phyloP scores from a whole-genome alignment of 2,329 filamentous ascomycete species.

The Fusarium cicatricum region DNA sequence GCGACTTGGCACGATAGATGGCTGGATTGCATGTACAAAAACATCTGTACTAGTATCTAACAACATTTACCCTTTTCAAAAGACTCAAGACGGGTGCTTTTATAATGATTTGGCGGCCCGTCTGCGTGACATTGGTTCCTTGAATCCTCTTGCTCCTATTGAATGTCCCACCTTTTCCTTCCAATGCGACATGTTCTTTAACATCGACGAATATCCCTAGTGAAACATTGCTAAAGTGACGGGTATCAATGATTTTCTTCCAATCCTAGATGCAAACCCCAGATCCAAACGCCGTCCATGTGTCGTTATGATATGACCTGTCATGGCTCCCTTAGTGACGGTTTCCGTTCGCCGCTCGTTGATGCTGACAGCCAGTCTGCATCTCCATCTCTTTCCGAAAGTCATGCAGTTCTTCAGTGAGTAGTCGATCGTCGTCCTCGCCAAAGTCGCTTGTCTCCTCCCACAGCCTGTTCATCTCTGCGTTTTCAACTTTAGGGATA shows the following conservation, averaged over 20 bases:
- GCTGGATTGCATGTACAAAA: slow-evolving; percentile 51
- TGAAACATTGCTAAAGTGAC: slow-evolving; percentile 22
- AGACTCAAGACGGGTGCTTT: slow-evolving; percentile 27
- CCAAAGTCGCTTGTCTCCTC: slow-evolving; percentile 87
- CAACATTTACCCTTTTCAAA: slow-evolving; percentile 38
- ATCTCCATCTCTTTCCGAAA: slow-evolving; percentile 54
- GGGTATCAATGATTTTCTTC: slow-evolving; percentile 45
- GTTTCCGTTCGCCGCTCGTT: slow-evolving; percentile 45
- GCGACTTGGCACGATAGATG: slow-evolving; percentile 46
- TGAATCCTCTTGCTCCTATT: background rate
- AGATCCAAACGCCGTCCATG: slow-evolving; percentile 44
- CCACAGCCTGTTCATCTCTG: slow-evolving; percentile 83
- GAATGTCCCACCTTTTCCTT: background rate
- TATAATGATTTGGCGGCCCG: slow-evolving; percentile 26
- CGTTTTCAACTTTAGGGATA: slow-evolving; percentile 67
- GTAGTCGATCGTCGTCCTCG: slow-evolving; percentile 83
- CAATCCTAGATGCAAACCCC: slow-evolving; percentile 17
- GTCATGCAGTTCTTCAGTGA: slow-evolving; percentile 74
- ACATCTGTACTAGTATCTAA: slow-evolving; percentile 50
- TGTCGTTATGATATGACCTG: slow-evolving; percentile 5
- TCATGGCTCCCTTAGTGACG: slow-evolving; percentile 29
- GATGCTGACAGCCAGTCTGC: slow-evolving; percentile 51
- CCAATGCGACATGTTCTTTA: slow-evolving; percentile 5
- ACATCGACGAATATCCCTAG: slow-evolving; percentile 1
- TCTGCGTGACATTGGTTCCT: slow-evolving; percentile 3